Evolutionary conservation across 129 eudicot species (phyloP).

Genomic region (Dittrichia graveolens): DNA sequence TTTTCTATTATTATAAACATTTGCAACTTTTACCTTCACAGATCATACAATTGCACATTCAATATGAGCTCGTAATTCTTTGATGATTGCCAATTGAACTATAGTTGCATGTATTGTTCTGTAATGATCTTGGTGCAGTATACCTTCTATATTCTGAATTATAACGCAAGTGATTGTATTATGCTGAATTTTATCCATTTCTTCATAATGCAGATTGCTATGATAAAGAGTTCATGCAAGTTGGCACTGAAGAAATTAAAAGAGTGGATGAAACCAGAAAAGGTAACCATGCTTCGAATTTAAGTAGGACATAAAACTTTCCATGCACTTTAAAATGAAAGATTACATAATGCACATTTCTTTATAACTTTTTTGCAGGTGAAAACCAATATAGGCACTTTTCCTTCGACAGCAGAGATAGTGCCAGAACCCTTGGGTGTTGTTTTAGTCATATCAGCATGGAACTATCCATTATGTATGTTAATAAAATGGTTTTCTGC

Average conservation of each 20-base stretch:
- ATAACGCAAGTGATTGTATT: slow-evolving; percentile 7
- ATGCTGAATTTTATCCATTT: slow-evolving; percentile 19
- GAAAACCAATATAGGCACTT: slow-evolving; percentile 59
- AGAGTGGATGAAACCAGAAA: slow-evolving; percentile 86
- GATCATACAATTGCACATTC: slow-evolving; percentile 5
- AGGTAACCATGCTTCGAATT: slow-evolving; percentile 48
- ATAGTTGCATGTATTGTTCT: slow-evolving; percentile 13
- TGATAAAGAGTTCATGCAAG: slow-evolving; percentile 57
- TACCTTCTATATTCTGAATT: background rate
- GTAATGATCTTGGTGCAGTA: slow-evolving; percentile 2
- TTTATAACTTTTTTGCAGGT: slow-evolving; percentile 52
- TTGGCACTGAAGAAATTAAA: slow-evolving; percentile 63
- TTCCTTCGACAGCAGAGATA: slow-evolving; percentile 81
- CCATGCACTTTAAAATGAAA: background rate
- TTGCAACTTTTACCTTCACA: background rate
- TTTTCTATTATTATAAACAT: background rate
- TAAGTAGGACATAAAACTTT: slow-evolving; percentile 1
- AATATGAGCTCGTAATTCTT: background rate
- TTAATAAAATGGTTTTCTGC: slow-evolving; percentile 17
- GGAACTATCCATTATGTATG: slow-evolving; percentile 96
- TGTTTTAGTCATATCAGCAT: slow-evolving; percentile 81
- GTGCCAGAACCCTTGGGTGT: slow-evolving; percentile 89
- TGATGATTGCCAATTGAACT: slow-evolving; percentile 1
- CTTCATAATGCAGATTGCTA: slow-evolving; percentile 50
- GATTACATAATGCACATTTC: slow-evolving; percentile 21